Evolutionary conservation across 306 rosid species (phyloP).

Genomic region (Trifolium dubium): DNA sequence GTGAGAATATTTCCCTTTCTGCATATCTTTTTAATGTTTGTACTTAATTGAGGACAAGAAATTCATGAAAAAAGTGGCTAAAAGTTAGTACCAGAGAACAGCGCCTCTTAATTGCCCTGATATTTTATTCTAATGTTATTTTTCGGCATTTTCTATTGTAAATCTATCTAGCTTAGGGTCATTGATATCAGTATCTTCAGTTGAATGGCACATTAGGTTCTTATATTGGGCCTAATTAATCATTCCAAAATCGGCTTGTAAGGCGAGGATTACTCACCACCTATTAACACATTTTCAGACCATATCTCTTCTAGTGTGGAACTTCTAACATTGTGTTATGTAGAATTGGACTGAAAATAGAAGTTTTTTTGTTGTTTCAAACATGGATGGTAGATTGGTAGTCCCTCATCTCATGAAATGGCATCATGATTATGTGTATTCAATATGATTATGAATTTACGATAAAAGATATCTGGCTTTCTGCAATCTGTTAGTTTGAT

Average conservation of each 20-base stretch:
- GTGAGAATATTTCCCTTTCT: conserved; percentile 55
- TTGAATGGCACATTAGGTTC: neutral
- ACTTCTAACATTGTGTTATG: neutral
- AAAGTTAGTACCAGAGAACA: too few relatives aligned
- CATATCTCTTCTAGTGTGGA: neutral
- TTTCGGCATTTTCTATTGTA: neutral
- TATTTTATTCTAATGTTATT: neutral
- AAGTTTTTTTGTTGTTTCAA: neutral
- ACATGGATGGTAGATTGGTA: neutral
- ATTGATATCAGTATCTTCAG: neutral
- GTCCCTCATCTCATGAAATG: neutral
- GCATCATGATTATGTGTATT: neutral
- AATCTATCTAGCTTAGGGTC: neutral
- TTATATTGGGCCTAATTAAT: neutral
- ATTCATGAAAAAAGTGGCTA: neutral
- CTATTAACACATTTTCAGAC: neutral
- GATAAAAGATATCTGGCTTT: neutral
- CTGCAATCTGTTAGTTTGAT: neutral
- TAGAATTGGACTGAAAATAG: neutral
- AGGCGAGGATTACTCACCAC: neutral
- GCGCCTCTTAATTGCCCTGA: neutral
- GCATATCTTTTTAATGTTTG: conserved; percentile 1
- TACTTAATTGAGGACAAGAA: neutral
- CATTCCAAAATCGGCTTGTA: neutral
- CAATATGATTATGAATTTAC: neutral